These are phyloP conservation scores for Pichia ethanolica DNA, from an alignment of 805 yeast genomes.

Conservation along the genomic window DNA sequence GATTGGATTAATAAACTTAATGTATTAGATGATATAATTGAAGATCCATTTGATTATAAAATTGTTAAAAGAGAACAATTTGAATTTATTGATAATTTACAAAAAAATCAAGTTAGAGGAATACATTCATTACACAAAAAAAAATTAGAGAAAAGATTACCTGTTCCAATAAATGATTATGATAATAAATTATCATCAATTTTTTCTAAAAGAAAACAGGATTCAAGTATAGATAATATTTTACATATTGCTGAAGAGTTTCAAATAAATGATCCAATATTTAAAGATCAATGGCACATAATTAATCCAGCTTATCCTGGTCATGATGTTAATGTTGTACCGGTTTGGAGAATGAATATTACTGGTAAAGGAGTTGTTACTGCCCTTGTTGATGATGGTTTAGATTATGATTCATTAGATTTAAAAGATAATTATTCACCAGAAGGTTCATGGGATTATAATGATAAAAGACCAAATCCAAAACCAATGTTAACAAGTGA, in stretches of 20 bases:
- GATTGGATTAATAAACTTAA: constrained; percentile 31
- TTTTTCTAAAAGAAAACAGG: constrained; percentile 27
- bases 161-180: constrained; percentile 34
- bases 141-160: constrained; percentile 47
- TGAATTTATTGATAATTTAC: constrained; percentile 20
- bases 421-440: constrained; percentile 57
- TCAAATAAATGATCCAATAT: constrained; percentile 75
- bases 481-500: constrained; percentile 76
- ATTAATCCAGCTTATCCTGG: constrained; percentile 67
- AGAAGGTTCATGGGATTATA: constrained; percentile 91
- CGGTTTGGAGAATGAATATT: constrained; percentile 74
- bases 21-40: constrained; percentile 12
- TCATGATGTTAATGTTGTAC: constrained; percentile 78
- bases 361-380: constrained; percentile 79
- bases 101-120: constrained; percentile 33
- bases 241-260: constrained; percentile 36
- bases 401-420: constrained; percentile 76
- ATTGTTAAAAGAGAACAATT: constrained; percentile 13
- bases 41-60: constrained; percentile 10
- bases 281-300: constrained; percentile 87
- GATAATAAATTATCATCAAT: too few relatives aligned
- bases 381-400: constrained; percentile 91
- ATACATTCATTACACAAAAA: constrained; percentile 51
- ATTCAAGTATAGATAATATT: constrained; percentile 28
- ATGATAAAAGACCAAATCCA: constrained; percentile 67